These are phyloP conservation scores for Phlegmacium glaucopus DNA, from an alignment of 768 basidiomycete species.

Conservation along the genomic window DNA sequence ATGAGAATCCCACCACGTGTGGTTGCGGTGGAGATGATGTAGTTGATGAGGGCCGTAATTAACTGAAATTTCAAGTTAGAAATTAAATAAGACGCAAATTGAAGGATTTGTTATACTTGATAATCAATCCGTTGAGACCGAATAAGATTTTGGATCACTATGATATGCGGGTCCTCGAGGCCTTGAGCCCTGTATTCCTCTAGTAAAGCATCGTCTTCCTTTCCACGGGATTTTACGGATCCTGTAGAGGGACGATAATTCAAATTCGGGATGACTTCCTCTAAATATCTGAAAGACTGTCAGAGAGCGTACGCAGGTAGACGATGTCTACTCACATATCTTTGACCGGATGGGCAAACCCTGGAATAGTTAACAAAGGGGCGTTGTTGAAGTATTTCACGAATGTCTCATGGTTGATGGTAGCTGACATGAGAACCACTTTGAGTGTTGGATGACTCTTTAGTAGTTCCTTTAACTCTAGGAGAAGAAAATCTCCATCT, in stretches of 20 bases:
- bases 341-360: constrained; percentile 72
- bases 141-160: constrained; percentile 57
- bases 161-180: constrained; percentile 46
- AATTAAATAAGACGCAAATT: neutral
- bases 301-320: neutral
- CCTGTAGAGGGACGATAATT: constrained; percentile 45
- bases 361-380: constrained; percentile 81
- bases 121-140: constrained; percentile 70
- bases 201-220: constrained; percentile 40
- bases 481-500: constrained; percentile 85
- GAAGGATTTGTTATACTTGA: constrained; percentile 38
- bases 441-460: constrained; percentile 62
- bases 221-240: constrained; percentile 35
- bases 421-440: constrained; percentile 90
- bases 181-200: constrained; percentile 49
- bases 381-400: constrained; percentile 78
- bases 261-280: constrained; percentile 65
- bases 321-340: constrained; percentile 53
- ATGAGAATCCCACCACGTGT: constrained; percentile 71
- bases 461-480: constrained; percentile 79
- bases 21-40: constrained; percentile 51
- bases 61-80: constrained; percentile 37
- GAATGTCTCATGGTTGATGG: constrained; percentile 89
- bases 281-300: constrained; percentile 60
- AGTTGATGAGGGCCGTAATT: constrained; percentile 58